Evolutionary conservation across 805 yeast species (phyloP).

Genomic region (Candida hispaniensis): DNA sequence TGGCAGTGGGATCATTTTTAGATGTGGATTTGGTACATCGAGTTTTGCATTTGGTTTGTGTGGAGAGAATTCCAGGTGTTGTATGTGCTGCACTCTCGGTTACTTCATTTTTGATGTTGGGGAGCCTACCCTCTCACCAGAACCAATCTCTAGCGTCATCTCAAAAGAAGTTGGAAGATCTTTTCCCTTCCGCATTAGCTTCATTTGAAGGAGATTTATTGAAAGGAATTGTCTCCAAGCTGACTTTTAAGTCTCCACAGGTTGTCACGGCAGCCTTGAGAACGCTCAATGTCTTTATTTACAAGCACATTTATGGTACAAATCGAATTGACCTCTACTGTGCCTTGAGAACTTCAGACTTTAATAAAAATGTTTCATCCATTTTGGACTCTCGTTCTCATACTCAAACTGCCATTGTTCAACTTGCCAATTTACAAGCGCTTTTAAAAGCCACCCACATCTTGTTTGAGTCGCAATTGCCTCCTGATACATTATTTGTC

Average conservation of each 20-base stretch:
- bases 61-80: slow-evolving; percentile 12
- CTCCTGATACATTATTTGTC: slow-evolving; percentile 16
- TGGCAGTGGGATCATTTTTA: slow-evolving; percentile 13
- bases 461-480: slow-evolving; percentile 16
- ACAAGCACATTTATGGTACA: slow-evolving; percentile 12
- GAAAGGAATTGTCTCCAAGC: slow-evolving; percentile 14
- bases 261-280: slow-evolving; percentile 7
- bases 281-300: slow-evolving; percentile 6
- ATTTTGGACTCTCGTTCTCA: slow-evolving; percentile 20
- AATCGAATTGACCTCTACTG: slow-evolving; percentile 18
- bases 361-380: slow-evolving; percentile 20
- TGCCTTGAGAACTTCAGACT: slow-evolving; percentile 20
- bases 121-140: slow-evolving; percentile 9
- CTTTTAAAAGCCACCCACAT: slow-evolving; percentile 20
- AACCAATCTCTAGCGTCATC: slow-evolving; percentile 11
- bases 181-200: slow-evolving; percentile 15
- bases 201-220: slow-evolving; percentile 7
- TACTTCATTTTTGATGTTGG: slow-evolving; percentile 13
- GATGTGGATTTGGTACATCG: slow-evolving; percentile 13
- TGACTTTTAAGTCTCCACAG: slow-evolving; percentile 11
- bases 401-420: slow-evolving; percentile 20
- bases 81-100: slow-evolving; percentile 13
- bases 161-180: slow-evolving; percentile 9
- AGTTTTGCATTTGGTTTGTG: slow-evolving; percentile 12
- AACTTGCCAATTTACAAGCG: slow-evolving; percentile 22